A percentile compares a stretch with the other conserved stretches of the same genome.
Conservation (phyloP, 371 early-diverging fungal species). For the Capillidium rhysosporum region DNA sequence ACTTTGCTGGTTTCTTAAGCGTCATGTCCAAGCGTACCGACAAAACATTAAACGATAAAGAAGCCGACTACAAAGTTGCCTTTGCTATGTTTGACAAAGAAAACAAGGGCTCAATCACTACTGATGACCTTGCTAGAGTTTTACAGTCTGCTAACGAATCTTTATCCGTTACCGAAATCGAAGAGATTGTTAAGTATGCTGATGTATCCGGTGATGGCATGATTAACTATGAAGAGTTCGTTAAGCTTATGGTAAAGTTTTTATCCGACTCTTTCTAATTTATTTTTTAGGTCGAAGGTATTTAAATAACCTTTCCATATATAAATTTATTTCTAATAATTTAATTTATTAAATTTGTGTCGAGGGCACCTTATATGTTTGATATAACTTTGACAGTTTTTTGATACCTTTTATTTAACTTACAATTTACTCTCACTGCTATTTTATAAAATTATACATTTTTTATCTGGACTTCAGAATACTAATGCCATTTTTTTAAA, state of each 20-base stretch:
- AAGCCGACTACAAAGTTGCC: conserved; percentile 6
- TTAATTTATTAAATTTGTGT: too few species aligned
- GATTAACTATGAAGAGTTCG: conserved; percentile 7
- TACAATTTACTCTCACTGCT: too few species aligned
- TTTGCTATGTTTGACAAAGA: conserved; percentile 7
- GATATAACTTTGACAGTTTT: too few species aligned
- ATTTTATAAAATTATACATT: too few species aligned
- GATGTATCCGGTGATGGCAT: conserved; percentile 4
- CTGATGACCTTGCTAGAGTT: conserved; percentile 4
- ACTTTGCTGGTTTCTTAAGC: conserved; percentile 2
- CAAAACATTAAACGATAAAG: conserved; percentile 2
- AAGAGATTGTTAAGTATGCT: conserved; percentile 5
- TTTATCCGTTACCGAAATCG: conserved; percentile 1
- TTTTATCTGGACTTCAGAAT: too few species aligned
- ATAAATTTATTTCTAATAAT: too few species aligned
- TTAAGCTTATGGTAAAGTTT: conserved; percentile 6
- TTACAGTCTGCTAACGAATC: not conserved
- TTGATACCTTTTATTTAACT: too few species aligned
- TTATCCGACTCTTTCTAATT: not conserved
- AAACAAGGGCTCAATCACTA: not conserved
- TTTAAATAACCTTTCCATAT: too few species aligned
- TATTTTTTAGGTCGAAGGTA: not conserved
- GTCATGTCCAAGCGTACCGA: not conserved
- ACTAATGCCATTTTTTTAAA: too few species aligned
- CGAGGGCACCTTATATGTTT: too few species aligned